Base-by-base conservation (phyloP, 1,139 yeast species). In the Kurtzmaniella quercitrusa region DNA sequence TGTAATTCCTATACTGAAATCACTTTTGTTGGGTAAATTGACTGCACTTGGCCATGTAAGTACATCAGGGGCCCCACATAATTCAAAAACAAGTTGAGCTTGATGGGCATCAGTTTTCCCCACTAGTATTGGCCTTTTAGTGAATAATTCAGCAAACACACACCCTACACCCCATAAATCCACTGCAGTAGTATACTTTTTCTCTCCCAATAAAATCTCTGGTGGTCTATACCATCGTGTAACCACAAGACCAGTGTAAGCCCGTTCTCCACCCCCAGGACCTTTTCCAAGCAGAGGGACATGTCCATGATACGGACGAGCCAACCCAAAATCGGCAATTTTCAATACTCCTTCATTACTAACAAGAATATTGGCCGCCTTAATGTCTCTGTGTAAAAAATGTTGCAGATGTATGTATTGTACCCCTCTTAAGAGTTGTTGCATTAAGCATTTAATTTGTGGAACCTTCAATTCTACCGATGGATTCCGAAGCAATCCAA, bases 211-310 rank as follows among this genome's bases (percentile, higher is more conserved):
- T 19, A 93, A 74, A 18, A 93, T 73, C 61, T 93, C 97, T 0
- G 98, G 98, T 0, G 98, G 95, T 46, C 99, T 73, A 63, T 94
- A 93, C 98, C 98, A 93, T 54, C 98, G 69, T 0, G 98, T 93
- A 19, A 93, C 98, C 3, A 93, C 98, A 48, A 90, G 75, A 3
- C 89, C 91, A 0, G 99, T 94, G 58, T 93, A 90, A 40, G 79
- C 78, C 17, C 82, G 72, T 23, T 78, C 80, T 0, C 96, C 94
- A 1, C 96, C 95, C 19, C 89, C 89, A 0, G 82, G 82, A 0
- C 75, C 76, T 1, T 71, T 66, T 2, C 75, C 77, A 2, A 68
- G 52, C n/a, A 68, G 69, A 0, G 95, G 94, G 0, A 79, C 72
- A 1, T 71, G 63, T 1, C 96, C 98, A 49, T 81, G 82, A 58